phyloP scores from a whole-genome alignment of 2,329 filamentous ascomycete genomes.

The Coniosporium tulheliwenetii region DNA sequence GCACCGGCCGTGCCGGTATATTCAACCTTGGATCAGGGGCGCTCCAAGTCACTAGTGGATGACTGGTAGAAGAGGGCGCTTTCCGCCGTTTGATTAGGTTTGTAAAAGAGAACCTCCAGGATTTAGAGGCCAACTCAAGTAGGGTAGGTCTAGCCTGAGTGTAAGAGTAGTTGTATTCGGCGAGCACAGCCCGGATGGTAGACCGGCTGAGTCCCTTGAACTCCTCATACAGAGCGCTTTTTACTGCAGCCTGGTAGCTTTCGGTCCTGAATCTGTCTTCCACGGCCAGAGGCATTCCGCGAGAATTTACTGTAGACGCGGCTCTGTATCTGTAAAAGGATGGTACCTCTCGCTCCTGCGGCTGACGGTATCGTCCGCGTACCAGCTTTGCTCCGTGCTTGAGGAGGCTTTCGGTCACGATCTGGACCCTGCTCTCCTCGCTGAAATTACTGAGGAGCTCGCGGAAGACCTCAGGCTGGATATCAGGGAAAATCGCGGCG shows the following conservation, averaged over 20 bases:
- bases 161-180: constrained; percentile 69
- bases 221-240: constrained; percentile 53
- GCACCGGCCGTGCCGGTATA: constrained; percentile 27
- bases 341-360: constrained; percentile 1
- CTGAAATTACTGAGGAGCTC: constrained; percentile 65
- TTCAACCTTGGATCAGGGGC: too few relatives aligned
- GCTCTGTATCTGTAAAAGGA: constrained; percentile 1
- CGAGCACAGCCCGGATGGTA: constrained; percentile 62
- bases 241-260: constrained; percentile 54
- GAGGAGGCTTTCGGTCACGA: constrained; percentile 62
- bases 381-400: constrained; percentile 57
- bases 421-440: constrained; percentile 58
- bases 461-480: constrained; percentile 69
- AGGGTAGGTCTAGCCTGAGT: constrained; percentile 55
- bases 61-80: constrained; percentile 34
- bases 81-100: constrained; percentile 55
- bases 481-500: constrained; percentile 58
- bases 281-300: constrained; percentile 28
- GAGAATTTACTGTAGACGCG: not conserved
- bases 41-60: constrained; percentile 46
- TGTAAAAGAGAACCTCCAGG: constrained; percentile 62
- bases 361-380: constrained; percentile 41
- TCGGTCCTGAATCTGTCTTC: constrained; percentile 52
- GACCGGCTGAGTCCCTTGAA: constrained; percentile 61
- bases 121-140: constrained; percentile 51